Conservation (phyloP, 1,139 yeast species). For the Taiozyma onychis region DNA sequence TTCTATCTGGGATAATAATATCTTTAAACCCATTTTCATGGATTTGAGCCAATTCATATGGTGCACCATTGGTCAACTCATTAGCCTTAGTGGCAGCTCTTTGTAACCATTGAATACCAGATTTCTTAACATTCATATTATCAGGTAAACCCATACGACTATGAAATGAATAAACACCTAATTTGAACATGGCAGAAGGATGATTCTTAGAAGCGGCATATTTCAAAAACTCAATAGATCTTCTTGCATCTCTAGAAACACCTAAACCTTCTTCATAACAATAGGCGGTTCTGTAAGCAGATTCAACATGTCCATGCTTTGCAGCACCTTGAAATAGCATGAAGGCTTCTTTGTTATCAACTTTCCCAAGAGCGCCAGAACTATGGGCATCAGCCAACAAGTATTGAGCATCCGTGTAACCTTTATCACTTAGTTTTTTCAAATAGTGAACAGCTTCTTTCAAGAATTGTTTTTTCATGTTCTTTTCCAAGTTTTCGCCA, state of each 20-base stretch:
- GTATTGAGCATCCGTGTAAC: conserved; percentile 88
- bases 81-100: conserved; percentile 83
- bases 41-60: conserved; percentile 84
- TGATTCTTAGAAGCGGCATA: conserved; percentile 90
- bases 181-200: conserved; percentile 91
- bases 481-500: conserved; percentile 17
- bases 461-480: conserved; percentile 40
- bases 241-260: conserved; percentile 80
- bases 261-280: conserved; percentile 95
- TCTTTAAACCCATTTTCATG: conserved; percentile 82
- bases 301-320: conserved; percentile 86
- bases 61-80: conserved; percentile 86
- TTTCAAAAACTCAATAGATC: conserved; percentile 77
- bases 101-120: conserved; percentile 90
- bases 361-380: conserved; percentile 79
- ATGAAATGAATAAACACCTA: conserved; percentile 82
- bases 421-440: conserved; percentile 70
- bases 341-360: conserved; percentile 78
- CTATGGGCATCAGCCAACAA: conserved; percentile 83
- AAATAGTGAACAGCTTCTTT: conserved; percentile 75
- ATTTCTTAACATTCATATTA: conserved; percentile 65
- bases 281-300: conserved; percentile 85
- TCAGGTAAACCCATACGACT: conserved; percentile 77
- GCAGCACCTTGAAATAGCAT: conserved; percentile 81
- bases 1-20: conserved; percentile 75